Percentiles rank a stretch among this genome's conserved stretches.
Conservation (phyloP, 148 eudicot species). For the Chenopodium suecicum region DNA sequence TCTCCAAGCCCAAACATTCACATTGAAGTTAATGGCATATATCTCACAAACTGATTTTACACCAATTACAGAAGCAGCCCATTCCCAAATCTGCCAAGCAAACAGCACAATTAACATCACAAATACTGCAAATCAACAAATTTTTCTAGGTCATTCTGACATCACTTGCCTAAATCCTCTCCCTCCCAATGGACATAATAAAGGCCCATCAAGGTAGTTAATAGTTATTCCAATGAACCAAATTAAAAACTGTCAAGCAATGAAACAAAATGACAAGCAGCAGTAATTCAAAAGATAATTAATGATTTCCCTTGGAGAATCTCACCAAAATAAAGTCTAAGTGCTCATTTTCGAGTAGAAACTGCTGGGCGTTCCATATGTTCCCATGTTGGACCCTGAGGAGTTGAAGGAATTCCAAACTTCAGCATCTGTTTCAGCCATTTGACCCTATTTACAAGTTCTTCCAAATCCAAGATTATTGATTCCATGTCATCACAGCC, state of each 20-base stretch:
- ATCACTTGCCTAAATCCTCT: background rate
- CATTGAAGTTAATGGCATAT: background rate
- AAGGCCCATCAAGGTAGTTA: background rate
- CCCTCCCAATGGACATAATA: background rate
- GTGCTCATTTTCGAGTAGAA: constrained; percentile 37
- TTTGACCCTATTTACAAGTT: constrained; percentile 57
- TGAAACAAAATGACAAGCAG: background rate
- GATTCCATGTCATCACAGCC: constrained; percentile 49
- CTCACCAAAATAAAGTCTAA: constrained; percentile 23
- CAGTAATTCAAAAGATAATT: background rate
- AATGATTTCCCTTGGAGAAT: background rate
- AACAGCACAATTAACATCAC: background rate
- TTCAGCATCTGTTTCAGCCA: constrained; percentile 56
- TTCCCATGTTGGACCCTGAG: constrained; percentile 45
- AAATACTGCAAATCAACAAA: background rate
- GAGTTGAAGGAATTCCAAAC: constrained; percentile 37
- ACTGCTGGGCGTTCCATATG: constrained; percentile 43
- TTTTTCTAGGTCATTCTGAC: background rate
- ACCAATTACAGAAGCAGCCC: background rate
- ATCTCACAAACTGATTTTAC: background rate
- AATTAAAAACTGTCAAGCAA: background rate
- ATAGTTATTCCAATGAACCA: background rate
- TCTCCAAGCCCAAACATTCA: constrained; percentile 10
- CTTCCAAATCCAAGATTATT: constrained; percentile 58
- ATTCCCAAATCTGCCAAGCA: constrained; percentile 1